Evolutionary conservation across 306 rosid genomes (phyloP).

Genomic region (Phaseolus lunatus): DNA sequence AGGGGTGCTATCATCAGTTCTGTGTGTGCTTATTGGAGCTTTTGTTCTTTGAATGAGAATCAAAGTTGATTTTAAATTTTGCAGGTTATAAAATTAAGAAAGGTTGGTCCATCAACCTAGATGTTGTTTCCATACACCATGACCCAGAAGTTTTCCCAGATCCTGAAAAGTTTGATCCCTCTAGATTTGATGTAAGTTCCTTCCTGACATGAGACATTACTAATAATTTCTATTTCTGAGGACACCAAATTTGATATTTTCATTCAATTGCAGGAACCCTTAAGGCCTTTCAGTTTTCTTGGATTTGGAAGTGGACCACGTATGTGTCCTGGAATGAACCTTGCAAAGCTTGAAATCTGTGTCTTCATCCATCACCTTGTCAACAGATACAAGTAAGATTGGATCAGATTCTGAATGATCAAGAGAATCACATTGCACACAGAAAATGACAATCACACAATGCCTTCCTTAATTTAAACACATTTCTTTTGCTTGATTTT

Average conservation of each 20-base stretch:
- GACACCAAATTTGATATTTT: conserved; percentile 1
- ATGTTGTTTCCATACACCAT: conserved; percentile 90
- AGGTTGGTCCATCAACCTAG: conserved; percentile 85
- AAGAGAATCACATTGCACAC: neutral
- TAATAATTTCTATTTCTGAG: neutral
- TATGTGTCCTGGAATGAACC: conserved; percentile 93
- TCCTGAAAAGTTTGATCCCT: conserved; percentile 77
- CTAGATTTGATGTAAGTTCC: conserved; percentile 79
- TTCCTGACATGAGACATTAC: neutral
- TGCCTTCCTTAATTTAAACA: neutral
- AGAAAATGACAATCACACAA: neutral
- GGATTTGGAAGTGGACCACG: conserved; percentile 93
- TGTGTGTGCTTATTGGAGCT: neutral
- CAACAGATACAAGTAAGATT: conserved; percentile 74
- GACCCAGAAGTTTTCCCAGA: conserved; percentile 65
- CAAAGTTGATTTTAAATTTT: conserved; percentile 34
- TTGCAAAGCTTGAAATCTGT: conserved; percentile 83
- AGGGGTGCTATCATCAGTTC: no score
- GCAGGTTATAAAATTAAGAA: conserved; percentile 77
- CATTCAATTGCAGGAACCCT: conserved; percentile 58
- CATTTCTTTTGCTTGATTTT: neutral
- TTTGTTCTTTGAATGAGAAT: neutral
- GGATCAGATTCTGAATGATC: neutral
- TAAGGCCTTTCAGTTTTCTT: conserved; percentile 77
- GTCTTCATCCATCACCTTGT: conserved; percentile 83